Conservation (phyloP, 768 basidiomycete genomes). For the Lactarius hengduanensis region DNA sequence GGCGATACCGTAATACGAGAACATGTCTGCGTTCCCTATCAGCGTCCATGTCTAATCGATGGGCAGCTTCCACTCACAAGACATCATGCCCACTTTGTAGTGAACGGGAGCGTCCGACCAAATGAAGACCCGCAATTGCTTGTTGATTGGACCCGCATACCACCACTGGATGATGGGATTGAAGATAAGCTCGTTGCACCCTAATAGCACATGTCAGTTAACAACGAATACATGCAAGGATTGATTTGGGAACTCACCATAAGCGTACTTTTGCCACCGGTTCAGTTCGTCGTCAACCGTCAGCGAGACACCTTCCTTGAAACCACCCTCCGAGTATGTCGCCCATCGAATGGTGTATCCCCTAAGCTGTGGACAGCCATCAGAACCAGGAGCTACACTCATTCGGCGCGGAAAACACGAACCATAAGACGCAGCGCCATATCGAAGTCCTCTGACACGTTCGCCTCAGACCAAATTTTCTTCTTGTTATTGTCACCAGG, state of each 20-base stretch:
- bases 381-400: background rate
- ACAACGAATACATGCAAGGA: background rate
- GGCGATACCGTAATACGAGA: constrained; percentile 61
- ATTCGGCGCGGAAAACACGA: background rate
- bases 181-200: constrained; percentile 80
- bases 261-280: constrained; percentile 88
- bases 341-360: constrained; percentile 84
- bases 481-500: constrained; percentile 60
- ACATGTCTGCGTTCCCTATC: constrained; percentile 38
- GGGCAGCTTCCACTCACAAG: constrained; percentile 46
- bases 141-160: constrained; percentile 76
- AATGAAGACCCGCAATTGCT: constrained; percentile 71
- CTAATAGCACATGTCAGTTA: constrained; percentile 34
- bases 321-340: constrained; percentile 79
- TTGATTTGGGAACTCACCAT: constrained; percentile 45
- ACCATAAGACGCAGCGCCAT: constrained; percentile 68
- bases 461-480: constrained; percentile 74
- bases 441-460: constrained; percentile 83
- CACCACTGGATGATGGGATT: constrained; percentile 80
- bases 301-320: constrained; percentile 89
- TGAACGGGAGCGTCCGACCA: constrained; percentile 78
- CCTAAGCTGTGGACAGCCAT: constrained; percentile 35
- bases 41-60: background rate
- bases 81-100: constrained; percentile 80
- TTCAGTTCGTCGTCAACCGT: constrained; percentile 91